These are phyloP conservation scores for Penicillium diatomitis DNA, from an alignment of 495 filamentous ascomycete species.

Conservation along the genomic window DNA sequence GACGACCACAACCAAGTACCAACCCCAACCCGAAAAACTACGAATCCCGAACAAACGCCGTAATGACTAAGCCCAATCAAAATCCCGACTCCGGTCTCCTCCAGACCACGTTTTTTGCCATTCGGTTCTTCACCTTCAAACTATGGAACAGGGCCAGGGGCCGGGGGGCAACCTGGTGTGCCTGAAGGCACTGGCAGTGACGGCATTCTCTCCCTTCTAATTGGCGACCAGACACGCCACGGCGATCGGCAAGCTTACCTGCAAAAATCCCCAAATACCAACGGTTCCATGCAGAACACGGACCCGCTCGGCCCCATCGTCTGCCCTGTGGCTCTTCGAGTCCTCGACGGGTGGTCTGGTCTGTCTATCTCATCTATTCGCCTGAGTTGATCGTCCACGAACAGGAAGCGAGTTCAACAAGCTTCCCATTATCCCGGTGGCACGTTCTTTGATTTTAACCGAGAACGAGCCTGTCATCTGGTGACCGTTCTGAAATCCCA, in stretches of 20 bases:
- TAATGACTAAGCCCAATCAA: background rate
- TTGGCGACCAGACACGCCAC: constrained; percentile 3
- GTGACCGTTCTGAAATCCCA: background rate
- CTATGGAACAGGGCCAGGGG: background rate
- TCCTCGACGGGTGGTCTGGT: too few relatives aligned
- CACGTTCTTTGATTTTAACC: background rate
- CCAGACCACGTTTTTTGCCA: too few relatives aligned
- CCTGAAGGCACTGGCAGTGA: constrained; percentile 7
- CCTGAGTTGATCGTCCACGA: background rate
- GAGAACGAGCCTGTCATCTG: background rate
- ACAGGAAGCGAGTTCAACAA: constrained; percentile 14
- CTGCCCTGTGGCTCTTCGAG: constrained; percentile 1
- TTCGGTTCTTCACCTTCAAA: background rate
- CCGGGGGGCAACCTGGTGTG: background rate
- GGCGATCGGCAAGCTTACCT: background rate
- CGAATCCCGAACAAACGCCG: constrained; percentile 3
- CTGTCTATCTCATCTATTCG: too few relatives aligned
- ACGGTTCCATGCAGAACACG: background rate
- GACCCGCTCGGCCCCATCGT: constrained; percentile 3
- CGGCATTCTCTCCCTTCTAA: constrained; percentile 1
- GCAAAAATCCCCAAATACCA: too few relatives aligned
- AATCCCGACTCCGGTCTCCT: too few relatives aligned
- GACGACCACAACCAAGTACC: too few relatives aligned
- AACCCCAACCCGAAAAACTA: background rate
- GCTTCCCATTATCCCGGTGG: constrained; percentile 20